phyloP scores from a whole-genome alignment of 257 asterid species.

The Eucommia ulmoides region DNA sequence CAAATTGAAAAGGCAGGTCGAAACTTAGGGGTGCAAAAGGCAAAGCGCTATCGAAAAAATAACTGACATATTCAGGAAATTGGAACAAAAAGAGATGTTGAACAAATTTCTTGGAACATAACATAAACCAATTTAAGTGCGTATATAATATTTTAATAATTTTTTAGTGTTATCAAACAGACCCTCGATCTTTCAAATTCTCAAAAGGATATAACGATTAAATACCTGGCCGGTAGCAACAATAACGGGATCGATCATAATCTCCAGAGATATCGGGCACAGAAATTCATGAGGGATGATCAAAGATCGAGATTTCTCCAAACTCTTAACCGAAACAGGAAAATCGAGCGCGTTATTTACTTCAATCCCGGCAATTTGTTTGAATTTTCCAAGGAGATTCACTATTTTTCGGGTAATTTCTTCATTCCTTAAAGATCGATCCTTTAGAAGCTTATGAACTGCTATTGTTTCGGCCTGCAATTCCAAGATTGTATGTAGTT shows the following conservation, averaged over 20 bases:
- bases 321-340: slow-evolving; percentile 12
- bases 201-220: too few species aligned
- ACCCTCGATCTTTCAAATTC: too few species aligned
- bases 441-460: slow-evolving; percentile 25
- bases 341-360: slow-evolving; percentile 27
- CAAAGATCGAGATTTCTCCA: slow-evolving; percentile 33
- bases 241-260: slow-evolving; percentile 57
- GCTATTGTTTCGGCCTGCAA: slow-evolving; percentile 36
- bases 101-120: too few species aligned
- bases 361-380: slow-evolving; percentile 37
- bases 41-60: too few species aligned
- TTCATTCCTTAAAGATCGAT: slow-evolving; percentile 9
- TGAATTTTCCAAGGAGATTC: slow-evolving; percentile 28
- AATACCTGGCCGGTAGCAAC: slow-evolving; percentile 56
- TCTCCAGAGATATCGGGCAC: slow-evolving; percentile 50
- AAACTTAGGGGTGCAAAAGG: too few species aligned
- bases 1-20: too few species aligned
- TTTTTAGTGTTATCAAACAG: too few species aligned
- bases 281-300: slow-evolving; percentile 45
- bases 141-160: too few species aligned
- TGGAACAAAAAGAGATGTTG: too few species aligned
- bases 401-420: slow-evolving; percentile 24
- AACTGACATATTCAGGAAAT: too few species aligned
- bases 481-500: slow-evolving; percentile 27
- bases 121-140: too few species aligned